Evolutionary conservation across 306 rosid species (phyloP), one percentile per base, ranked within the genome.

Genomic region (Rubus parviflorus): DNA sequence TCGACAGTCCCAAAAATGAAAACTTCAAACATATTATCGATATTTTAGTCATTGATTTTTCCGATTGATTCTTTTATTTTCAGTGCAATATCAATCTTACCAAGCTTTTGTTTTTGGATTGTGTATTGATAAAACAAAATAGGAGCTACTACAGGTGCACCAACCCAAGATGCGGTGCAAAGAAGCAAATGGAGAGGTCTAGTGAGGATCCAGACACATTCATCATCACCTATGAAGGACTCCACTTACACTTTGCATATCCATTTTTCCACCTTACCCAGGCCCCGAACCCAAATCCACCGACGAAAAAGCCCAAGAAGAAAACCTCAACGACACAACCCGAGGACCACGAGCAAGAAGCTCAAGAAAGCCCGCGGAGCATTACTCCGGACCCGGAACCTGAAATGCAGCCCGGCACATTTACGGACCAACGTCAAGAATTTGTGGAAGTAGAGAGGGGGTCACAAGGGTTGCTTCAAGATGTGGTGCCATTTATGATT

Each of bases 141-240:
- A 92, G 97, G 89, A 94, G 98, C 81, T 94, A 94, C 69, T 92
- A 94, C 57, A 92, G 88, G 80, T 94, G 97, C 82, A 89, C 97
- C 56, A 94, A 92, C 74, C 95, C 98, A 79, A 89, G 93, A 75
- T 94, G 97, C 77, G 82, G 84, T 79, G 98, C 98, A 23, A 94
- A 92, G 91, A 94, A 90, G 83, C 98, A 94, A 57, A 97, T 94
- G 10, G 98, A 94, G 76, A 90, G 91, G 89, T 92, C 97, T 47
- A 77, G 67, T 38, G 96, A 88, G 56, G 98, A 94, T 66, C 87
- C 89, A 37, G 95, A 94, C 68, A 89, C 93, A 61, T 86, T 88
- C 40, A 82, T 90, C 81, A 91, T 94, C 77, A 92, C 95, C 19
- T 94, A 94, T 72, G 97, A 94, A 82, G 98, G 97, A 7, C 97